Evolutionary conservation across 768 basidiomycete genomes (phyloP).

Genomic region (Boletus rubroflammeus): DNA sequence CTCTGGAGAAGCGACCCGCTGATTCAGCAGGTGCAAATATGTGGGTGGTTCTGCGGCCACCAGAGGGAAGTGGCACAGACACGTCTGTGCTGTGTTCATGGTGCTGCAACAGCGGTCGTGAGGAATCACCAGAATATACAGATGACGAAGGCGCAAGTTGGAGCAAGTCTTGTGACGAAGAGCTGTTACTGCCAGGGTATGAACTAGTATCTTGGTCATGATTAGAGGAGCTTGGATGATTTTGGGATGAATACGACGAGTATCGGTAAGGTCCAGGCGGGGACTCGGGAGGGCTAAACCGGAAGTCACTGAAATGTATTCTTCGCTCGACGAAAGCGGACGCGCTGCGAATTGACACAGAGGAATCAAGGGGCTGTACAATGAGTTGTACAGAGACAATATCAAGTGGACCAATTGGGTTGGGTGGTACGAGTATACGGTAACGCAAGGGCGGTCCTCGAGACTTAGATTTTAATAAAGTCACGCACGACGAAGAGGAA

Average conservation of each 20-base stretch:
- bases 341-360: conserved; percentile 57
- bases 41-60: conserved; percentile 39
- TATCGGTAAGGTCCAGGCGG: conserved; percentile 17
- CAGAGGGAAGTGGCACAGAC: conserved; percentile 5
- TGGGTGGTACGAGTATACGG: conserved; percentile 48
- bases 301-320: conserved; percentile 52
- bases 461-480: conserved; percentile 48
- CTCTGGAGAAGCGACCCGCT: conserved; percentile 53
- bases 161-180: conserved; percentile 23
- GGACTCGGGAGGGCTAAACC: conserved; percentile 22
- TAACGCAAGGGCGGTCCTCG: conserved; percentile 60
- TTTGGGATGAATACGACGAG: conserved; percentile 16
- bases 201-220: conserved; percentile 21
- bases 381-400: conserved; percentile 63
- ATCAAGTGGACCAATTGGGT: conserved; percentile 69
- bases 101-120: conserved; percentile 24
- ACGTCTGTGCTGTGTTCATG: conserved; percentile 15
- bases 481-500: conserved; percentile 36
- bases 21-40: conserved; percentile 58
- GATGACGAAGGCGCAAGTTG: conserved; percentile 21
- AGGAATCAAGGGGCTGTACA: conserved; percentile 57
- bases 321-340: conserved; percentile 68
- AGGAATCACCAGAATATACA: conserved; percentile 23
- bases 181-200: conserved; percentile 3
- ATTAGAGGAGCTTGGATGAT: conserved; percentile 30